Conservation (phyloP, 2,329 filamentous ascomycete species). For the Fusarium nelsonii region DNA sequence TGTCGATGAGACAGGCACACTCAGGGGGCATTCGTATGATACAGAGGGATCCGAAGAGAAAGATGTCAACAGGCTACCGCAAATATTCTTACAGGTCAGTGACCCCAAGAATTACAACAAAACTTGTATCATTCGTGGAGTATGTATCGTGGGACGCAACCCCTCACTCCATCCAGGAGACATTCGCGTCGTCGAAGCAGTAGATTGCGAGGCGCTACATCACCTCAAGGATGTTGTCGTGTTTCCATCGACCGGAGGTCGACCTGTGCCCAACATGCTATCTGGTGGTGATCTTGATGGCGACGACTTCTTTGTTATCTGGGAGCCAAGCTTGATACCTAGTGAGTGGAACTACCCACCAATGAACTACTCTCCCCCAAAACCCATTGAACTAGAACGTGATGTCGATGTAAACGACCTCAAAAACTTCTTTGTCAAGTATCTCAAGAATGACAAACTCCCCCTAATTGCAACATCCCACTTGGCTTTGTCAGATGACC, state of each 20-base stretch:
- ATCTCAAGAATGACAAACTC: conserved; percentile 91
- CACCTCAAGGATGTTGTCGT: conserved; percentile 90
- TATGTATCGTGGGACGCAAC: conserved; percentile 90
- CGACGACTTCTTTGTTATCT: conserved; percentile 94
- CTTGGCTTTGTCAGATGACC: conserved; percentile 78
- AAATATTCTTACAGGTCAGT: conserved; percentile 90
- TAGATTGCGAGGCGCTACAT: conserved; percentile 77
- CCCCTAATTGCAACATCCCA: conserved; percentile 85
- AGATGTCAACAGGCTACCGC: conserved; percentile 71
- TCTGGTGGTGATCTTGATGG: conserved; percentile 96
- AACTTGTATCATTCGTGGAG: conserved; percentile 76
- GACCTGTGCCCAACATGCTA: conserved; percentile 91
- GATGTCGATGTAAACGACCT: conserved; percentile 80
- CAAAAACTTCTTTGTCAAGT: conserved; percentile 86
- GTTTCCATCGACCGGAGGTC: conserved; percentile 84
- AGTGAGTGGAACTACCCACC: conserved; percentile 76
- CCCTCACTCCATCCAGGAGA: conserved; percentile 95
- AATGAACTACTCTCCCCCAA: conserved; percentile 78
- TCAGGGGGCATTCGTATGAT: conserved; percentile 77
- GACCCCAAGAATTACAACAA: conserved; percentile 64
- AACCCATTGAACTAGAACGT: conserved; percentile 66
- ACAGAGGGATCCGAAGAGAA: conserved; percentile 57
- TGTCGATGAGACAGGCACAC: conserved; percentile 82
- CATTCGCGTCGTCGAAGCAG: conserved; percentile 85
- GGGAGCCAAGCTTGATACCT: conserved; percentile 83